Base-by-base conservation (phyloP, 257 asterid genomes). In the Petrea volubilis region DNA sequence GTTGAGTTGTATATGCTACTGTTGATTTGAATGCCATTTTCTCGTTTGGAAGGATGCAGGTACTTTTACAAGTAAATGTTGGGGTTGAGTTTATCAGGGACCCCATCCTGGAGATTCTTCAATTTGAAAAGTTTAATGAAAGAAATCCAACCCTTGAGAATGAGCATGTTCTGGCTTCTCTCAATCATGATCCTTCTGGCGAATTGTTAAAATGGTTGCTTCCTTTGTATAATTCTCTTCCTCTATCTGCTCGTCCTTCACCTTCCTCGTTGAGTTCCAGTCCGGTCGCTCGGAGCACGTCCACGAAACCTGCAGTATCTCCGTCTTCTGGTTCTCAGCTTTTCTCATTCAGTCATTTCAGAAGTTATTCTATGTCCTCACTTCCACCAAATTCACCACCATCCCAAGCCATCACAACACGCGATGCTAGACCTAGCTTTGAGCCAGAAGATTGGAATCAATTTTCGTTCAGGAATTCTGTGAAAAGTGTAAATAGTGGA, bases 331-430 rank as follows among this genome's bases (percentile, higher is more conserved):
- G 91, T 41, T 85, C 95, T 52, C 95, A 83, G 77, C 74, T 85
- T 33, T 85, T 87, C 76, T 83, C 91, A 67, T 85, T 87, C 56
- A 80, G 89, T 68, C 61, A 88, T 71, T 78, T 85, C 52, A 85
- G 95, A 81, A 88, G 95, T 75, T 88, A 88, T 73, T 88, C 95
- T 63, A 88, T 88, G 95, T 83, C 89, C 68, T 83, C 91, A 78
- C 86, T 88, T 70, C 91, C 95, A 11, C 89, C 79, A 72, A 80
- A 74, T 66, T 64, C 25, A 51, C 40, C 78, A 46, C 84, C 87
- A 33, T 66, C 88, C 25, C 79, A 85, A 69, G 40, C 84, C 58
- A 80, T 64, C 70, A 59, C 84, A 58, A 40, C 73, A 50, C 75
- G 81, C 58, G 43, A 58, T 77, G 57, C 87, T 60, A 81, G 78